Conservation (phyloP, 2,329 filamentous ascomycete species). For the Epicoccum sorghinum region DNA sequence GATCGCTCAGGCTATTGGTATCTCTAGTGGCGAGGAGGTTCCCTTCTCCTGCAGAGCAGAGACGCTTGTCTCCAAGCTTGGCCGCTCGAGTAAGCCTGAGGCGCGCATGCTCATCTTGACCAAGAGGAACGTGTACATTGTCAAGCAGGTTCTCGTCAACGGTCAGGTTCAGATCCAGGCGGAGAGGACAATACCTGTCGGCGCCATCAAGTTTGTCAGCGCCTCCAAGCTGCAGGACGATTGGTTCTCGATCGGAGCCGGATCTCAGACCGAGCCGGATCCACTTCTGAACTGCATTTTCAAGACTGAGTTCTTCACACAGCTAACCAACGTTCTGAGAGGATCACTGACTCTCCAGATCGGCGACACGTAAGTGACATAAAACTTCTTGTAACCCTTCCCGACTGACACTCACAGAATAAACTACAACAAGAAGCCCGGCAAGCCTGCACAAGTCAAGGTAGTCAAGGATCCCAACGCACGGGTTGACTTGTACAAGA, state of each 20-base stretch:
- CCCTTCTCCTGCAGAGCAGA: constrained; percentile 93
- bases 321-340: constrained; percentile 79
- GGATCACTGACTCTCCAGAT: constrained; percentile 84
- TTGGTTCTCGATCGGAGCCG: constrained; percentile 92
- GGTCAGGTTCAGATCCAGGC: constrained; percentile 79
- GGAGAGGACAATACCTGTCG: constrained; percentile 81
- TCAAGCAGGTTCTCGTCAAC: constrained; percentile 83
- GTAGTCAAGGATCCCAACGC: constrained; percentile 83
- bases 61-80: constrained; percentile 90
- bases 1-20: constrained; percentile 74
- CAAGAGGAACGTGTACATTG: constrained; percentile 83
- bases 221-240: constrained; percentile 85
- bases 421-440: constrained; percentile 97
- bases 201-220: constrained; percentile 86
- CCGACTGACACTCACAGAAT: constrained; percentile 59
- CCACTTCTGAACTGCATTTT: constrained; percentile 92
- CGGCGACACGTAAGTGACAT: constrained; percentile 63
- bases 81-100: constrained; percentile 91
- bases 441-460: constrained; percentile 88
- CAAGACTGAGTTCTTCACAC: constrained; percentile 97
- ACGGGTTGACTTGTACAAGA: constrained; percentile 88
- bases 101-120: constrained; percentile 86
- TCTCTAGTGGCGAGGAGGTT: constrained; percentile 74
- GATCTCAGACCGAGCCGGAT: constrained; percentile 89
- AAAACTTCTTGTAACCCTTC: neutral